phyloP scores from a whole-genome alignment of 345 rosid genomes.

The Eucalyptus melliodora region DNA sequence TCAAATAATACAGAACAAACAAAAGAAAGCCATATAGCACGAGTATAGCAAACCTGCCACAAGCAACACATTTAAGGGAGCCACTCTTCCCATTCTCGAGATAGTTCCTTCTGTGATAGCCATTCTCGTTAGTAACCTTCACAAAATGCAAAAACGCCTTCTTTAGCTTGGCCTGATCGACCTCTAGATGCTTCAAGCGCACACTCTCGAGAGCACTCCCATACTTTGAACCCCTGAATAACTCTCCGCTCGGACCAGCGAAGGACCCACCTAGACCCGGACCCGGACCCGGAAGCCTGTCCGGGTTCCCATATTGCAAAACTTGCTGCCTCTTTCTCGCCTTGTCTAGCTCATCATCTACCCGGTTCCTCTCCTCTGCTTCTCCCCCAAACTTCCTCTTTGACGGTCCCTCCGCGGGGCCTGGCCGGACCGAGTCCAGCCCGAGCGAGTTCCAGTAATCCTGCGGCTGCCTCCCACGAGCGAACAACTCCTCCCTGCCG shows the following conservation, averaged over 20 bases:
- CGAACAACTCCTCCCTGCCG: background rate
- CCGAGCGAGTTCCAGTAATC: constrained; percentile 24
- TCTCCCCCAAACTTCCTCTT: constrained; percentile 55
- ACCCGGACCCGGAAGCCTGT: constrained; percentile 7
- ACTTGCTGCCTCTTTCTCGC: constrained; percentile 29
- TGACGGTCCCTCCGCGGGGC: constrained; percentile 4
- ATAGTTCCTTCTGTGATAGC: constrained; percentile 47
- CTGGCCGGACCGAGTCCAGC: constrained; percentile 1
- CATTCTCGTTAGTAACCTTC: constrained; percentile 56
- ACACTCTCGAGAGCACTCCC: constrained; percentile 28
- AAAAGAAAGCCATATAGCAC: background rate
- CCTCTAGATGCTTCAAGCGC: constrained; percentile 24
- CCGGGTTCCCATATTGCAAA: constrained; percentile 19
- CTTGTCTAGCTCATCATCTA: constrained; percentile 21
- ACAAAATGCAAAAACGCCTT: constrained; percentile 62
- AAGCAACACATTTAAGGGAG: constrained; percentile 65
- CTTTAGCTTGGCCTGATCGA: constrained; percentile 50
- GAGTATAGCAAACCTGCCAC: constrained; percentile 64
- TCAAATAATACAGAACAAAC: background rate
- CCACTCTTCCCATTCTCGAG: constrained; percentile 79
- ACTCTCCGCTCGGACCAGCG: constrained; percentile 7
- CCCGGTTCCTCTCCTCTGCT: constrained; percentile 18
- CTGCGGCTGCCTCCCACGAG: background rate
- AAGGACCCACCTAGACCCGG: constrained; percentile 17
- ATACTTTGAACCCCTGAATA: constrained; percentile 39